A percentile compares a stretch with the other conserved stretches of the same genome.
Evolutionary conservation across 805 yeast genomes (phyloP).

Genomic region (Priceomyces fermenticarens): DNA sequence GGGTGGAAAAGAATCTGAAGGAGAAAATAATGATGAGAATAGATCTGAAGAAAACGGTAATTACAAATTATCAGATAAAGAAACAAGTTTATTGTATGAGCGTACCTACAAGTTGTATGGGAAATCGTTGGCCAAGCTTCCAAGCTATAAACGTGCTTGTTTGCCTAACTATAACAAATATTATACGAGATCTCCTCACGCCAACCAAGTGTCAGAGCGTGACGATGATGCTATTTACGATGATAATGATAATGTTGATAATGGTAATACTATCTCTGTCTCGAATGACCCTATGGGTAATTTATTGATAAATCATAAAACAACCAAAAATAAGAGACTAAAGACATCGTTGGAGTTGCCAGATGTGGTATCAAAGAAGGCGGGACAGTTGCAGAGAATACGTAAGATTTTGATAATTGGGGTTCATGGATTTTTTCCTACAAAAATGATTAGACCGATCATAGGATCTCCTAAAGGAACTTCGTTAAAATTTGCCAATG

Average conservation of each 20-base stretch:
- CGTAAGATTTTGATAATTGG: conserved; percentile 80
- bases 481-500: conserved; percentile 82
- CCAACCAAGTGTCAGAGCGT: conserved; percentile 17
- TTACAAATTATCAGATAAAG: conserved; percentile 21
- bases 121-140: conserved; percentile 31
- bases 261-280: conserved; percentile 33
- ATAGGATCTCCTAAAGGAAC: conserved; percentile 98
- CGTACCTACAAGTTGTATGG: conserved; percentile 39
- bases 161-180: conserved; percentile 34
- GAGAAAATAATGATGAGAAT: conserved; percentile 6
- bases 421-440: conserved; percentile 95
- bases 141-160: conserved; percentile 36
- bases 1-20: conserved; percentile 4
- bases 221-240: conserved; percentile 21
- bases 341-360: conserved; percentile 9
- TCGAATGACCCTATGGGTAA: conserved; percentile 42
- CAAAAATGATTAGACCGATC: conserved; percentile 75
- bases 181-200: conserved; percentile 17
- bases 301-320: conserved; percentile 32
- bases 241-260: conserved; percentile 9
- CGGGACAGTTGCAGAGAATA: conserved; percentile 30
- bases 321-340: conserved; percentile 7
- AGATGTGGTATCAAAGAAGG: conserved; percentile 21
- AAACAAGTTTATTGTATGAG: conserved; percentile 29
- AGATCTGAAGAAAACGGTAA: conserved; percentile 8